A percentile compares a stretch with the other conserved stretches of the same genome.
phyloP scores from a whole-genome alignment of 2,329 filamentous ascomycete species.

The Immersiporthe knoxdaviesiana region DNA sequence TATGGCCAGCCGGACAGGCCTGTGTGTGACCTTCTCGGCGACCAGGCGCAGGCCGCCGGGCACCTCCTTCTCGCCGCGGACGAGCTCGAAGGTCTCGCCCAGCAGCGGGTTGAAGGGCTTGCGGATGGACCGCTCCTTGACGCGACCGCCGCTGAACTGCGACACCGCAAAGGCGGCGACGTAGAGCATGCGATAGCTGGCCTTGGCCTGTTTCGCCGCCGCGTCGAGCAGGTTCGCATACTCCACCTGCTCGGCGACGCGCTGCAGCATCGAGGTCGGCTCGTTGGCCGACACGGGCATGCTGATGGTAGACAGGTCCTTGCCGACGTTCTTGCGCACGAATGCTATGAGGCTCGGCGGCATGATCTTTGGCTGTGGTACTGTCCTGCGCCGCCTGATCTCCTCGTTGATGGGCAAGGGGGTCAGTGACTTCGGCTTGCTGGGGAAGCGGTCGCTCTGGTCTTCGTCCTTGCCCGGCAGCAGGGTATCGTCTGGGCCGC shows the following conservation, averaged over 20 bases:
- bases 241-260: constrained; percentile 87
- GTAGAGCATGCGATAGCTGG: constrained; percentile 75
- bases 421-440: constrained; percentile 72
- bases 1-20: constrained; percentile 89
- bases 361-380: constrained; percentile 73
- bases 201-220: constrained; percentile 64
- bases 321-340: constrained; percentile 95
- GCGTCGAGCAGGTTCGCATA: constrained; percentile 84
- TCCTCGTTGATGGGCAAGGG: constrained; percentile 74
- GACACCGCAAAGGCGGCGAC: constrained; percentile 91
- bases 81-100: constrained; percentile 91
- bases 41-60: constrained; percentile 81
- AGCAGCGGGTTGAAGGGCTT: constrained; percentile 98
- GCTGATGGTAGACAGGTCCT: constrained; percentile 93
- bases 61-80: constrained; percentile 77
- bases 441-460: constrained; percentile 68
- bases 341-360: constrained; percentile 94
- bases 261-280: constrained; percentile 84
- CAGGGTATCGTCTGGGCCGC: constrained; percentile 58
- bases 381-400: constrained; percentile 68
- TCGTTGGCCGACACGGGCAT: constrained; percentile 99
- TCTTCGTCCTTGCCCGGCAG: constrained; percentile 59
- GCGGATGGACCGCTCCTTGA: constrained; percentile 88
- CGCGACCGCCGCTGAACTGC: constrained; percentile 77
- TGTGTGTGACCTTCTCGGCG: constrained; percentile 94